Evolutionary conservation across 2,329 filamentous ascomycete genomes (phyloP).

Genomic region (Penicillium sclerotigenum): DNA sequence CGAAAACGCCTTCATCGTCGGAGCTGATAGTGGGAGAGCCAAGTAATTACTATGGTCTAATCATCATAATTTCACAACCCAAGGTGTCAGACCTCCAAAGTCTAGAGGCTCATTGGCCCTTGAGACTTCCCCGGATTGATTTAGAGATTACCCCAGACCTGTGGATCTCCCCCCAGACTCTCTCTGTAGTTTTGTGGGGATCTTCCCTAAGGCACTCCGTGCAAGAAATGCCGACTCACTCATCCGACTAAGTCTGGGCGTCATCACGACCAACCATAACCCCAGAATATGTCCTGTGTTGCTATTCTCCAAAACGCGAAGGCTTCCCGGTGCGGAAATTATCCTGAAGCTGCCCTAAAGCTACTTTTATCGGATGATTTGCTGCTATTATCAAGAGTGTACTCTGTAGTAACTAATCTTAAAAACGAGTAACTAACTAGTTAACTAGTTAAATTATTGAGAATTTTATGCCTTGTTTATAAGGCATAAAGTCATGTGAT

Average conservation of each 20-base stretch:
- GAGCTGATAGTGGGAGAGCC: neutral
- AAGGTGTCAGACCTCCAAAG: neutral
- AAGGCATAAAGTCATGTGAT: neutral
- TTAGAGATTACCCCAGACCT: conserved; percentile 10
- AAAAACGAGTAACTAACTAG: too few species aligned
- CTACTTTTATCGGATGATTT: neutral
- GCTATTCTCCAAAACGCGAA: neutral
- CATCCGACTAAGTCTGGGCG: neutral
- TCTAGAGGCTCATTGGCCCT: neutral
- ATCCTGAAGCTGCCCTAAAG: neutral
- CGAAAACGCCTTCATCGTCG: neutral
- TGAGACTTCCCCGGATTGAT: conserved; percentile 1
- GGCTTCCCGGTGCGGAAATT: neutral
- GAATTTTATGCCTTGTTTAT: neutral
- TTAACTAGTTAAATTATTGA: too few species aligned
- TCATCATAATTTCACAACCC: neutral
- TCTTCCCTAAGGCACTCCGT: neutral
- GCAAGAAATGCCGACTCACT: neutral
- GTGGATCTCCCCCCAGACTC: conserved; percentile 1
- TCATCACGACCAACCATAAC: neutral
- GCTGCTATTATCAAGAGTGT: neutral
- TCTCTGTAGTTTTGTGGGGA: neutral
- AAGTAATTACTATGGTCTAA: neutral
- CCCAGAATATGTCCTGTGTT: neutral
- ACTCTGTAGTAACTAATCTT: neutral